Base-by-base conservation (phyloP, 345 rosid species). In the Moricandia moricandioides region DNA sequence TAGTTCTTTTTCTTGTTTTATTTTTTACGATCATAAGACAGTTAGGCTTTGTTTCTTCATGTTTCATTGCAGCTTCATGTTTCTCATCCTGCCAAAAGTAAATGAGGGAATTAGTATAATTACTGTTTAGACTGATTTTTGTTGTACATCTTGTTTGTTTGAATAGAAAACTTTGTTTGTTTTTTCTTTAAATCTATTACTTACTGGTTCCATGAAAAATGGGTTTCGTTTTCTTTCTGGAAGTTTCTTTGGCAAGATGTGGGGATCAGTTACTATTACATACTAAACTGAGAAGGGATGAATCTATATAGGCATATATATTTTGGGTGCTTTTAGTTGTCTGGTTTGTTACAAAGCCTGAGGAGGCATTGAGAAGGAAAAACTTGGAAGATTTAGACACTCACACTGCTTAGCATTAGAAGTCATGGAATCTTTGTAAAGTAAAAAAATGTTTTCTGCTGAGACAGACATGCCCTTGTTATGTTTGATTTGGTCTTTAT, bases 71-170 rank as follows among this genome's bases (percentile, higher is more conserved):
- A 82, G 69, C 85, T 81, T 82, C 81, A 81, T 43, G 81, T 84
- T 84, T 69, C 79, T 84, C 88, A 83, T 76, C 87, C 93, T 86
- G 87, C 66, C 17, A 62, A 63, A 11, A 65, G 9, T 16, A 16
- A 69, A 16, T 43, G 49, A 43, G 14, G 49, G 49, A 43, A 43
- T 43, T 43, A 14, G 14, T 5, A 49, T 0, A 43, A 43, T 21
- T 21, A 43, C 49, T 4, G 12, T 1, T 43, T 43, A 43, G 14
- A 43, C 13, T 43, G 49, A 43, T 43, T 43, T 43, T 43, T 9
- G 8, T 14, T 14, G 8, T 7, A 12, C 29, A 43, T 43, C 14
- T 1, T 43, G 14, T 43, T 43, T 43, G 14, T 43, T 43, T 4
- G 2, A 21, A 39, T 10, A 39, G n/a, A 39, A 39, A 39, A 13